Base-by-base conservation (phyloP, 1,284 basidiomycete species). In the Marasmius fiardii region DNA sequence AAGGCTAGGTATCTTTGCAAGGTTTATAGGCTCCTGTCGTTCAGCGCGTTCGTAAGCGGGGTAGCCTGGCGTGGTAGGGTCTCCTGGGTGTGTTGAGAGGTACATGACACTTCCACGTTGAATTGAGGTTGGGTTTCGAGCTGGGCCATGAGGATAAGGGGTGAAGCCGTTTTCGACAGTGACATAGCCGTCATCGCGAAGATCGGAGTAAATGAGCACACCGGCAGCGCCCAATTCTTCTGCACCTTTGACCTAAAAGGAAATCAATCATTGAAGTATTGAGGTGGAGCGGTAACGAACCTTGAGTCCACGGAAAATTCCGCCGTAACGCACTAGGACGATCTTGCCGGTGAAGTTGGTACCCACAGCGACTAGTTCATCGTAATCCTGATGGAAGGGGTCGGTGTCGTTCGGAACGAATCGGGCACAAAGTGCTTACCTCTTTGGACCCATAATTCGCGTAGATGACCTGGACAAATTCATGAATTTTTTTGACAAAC, bases 21-120 rank as follows among this genome's bases (percentile, higher is more conserved):
- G 82, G 62, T 90, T 93, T 48, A 73, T 74, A 26, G 79, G 83
- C 44, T 86, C 79, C 2, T 81, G 73, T 21, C 92, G 82, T 23
- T 88, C 88, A 11, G 86, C 85, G 65, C 95, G 87, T 67, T 86
- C 80, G 70, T 98, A 98, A 3, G 93, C 83, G 21, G 95, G 95
- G 61, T 81, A 77, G 14, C 91, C 92, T 1, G 95, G 95, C 1
- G 95, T 98, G 0, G 86, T 84, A 4, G 92, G 90, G 67, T 94
- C 92, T 16, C 87, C 86, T 1, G 93, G 92, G 68, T 95, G 95
- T 41, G 76, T 68, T 18, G 86, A 87, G 41, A 95, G 67, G 67
- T 82, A 95, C 67, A 93, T 89, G 1, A 94, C 93, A 34, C 86
- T 90, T 20, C 95, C 95, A 49, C 95, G 85, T 70, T 98, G 88